phyloP scores from a whole-genome alignment of 1,139 yeast species.

The Diutina neorugosa region DNA sequence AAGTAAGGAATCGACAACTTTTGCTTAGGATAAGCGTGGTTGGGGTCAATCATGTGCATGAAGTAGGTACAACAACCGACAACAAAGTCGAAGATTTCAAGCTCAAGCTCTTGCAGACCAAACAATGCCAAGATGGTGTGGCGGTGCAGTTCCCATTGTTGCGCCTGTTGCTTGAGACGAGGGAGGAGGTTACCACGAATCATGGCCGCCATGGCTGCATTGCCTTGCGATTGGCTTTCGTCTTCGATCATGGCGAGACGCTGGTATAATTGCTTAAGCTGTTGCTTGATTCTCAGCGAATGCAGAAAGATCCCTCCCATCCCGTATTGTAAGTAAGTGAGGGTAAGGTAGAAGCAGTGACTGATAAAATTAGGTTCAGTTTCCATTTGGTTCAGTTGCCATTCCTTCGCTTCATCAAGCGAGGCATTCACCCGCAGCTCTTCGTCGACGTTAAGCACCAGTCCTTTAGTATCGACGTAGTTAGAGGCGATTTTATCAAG shows the following conservation, averaged over 20 bases:
- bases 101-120: conserved; percentile 39
- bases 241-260: not conserved
- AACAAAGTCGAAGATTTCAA: conserved; percentile 63
- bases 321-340: conserved; percentile 80
- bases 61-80: conserved; percentile 67
- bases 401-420: conserved; percentile 52
- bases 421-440: conserved; percentile 82
- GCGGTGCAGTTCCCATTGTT: conserved; percentile 37
- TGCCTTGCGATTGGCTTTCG: not conserved
- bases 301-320: conserved; percentile 63
- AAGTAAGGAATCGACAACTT: conserved; percentile 53
- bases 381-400: conserved; percentile 21
- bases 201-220: conserved; percentile 1
- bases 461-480: conserved; percentile 37
- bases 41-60: conserved; percentile 61
- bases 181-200: not conserved
- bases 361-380: conserved; percentile 59
- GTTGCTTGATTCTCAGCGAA: conserved; percentile 41
- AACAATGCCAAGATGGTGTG: conserved; percentile 52
- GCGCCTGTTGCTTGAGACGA: conserved; percentile 23
- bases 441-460: conserved; percentile 52
- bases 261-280: conserved; percentile 7
- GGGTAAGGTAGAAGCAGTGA: conserved; percentile 71
- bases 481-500: conserved; percentile 66
- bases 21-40: conserved; percentile 46